Evolutionary conservation across 2,329 filamentous ascomycete species (phyloP).

Genomic region (Aspergillus sp.): DNA sequence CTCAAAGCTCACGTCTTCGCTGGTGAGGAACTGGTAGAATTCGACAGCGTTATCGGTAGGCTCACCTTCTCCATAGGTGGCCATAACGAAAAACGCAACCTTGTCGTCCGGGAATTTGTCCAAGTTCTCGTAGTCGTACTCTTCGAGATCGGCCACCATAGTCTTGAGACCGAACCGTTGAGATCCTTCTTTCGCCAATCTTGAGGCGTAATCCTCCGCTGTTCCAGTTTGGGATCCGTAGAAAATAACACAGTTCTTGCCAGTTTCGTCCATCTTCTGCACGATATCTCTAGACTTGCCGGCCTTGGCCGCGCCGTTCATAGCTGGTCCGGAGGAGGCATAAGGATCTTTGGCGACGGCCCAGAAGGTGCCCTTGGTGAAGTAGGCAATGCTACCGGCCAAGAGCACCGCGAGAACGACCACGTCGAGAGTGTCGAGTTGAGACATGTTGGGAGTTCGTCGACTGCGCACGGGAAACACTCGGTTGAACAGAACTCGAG

Average conservation of each 20-base stretch:
- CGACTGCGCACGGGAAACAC: not conserved
- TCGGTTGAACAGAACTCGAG: not conserved
- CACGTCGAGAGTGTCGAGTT: slow-evolving; percentile 94
- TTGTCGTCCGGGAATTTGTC: slow-evolving; percentile 88
- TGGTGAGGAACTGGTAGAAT: slow-evolving; percentile 93
- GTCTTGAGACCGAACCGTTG: slow-evolving; percentile 95
- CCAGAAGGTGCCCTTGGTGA: slow-evolving; percentile 92
- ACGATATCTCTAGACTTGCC: slow-evolving; percentile 89
- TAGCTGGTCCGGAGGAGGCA: slow-evolving; percentile 63
- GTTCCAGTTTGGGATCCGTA: slow-evolving; percentile 98
- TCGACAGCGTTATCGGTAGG: slow-evolving; percentile 98
- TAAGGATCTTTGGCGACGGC: slow-evolving; percentile 86
- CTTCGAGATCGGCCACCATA: slow-evolving; percentile 97
- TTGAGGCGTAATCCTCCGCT: slow-evolving; percentile 95
- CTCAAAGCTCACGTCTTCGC: slow-evolving; percentile 79
- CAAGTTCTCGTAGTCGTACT: slow-evolving; percentile 95
- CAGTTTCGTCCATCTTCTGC: slow-evolving; percentile 92
- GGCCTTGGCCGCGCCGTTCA: slow-evolving; percentile 68
- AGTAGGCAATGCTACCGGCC: slow-evolving; percentile 86
- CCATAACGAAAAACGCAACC: slow-evolving; percentile 89
- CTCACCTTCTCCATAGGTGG: slow-evolving; percentile 97
- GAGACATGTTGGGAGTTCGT: slow-evolving; percentile 65
- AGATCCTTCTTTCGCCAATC: slow-evolving; percentile 94
- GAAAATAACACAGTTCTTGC: slow-evolving; percentile 97
- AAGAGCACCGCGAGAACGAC: slow-evolving; percentile 84